These are phyloP conservation scores for Hemileia vastatrix DNA, from an alignment of 1,284 basidiomycete species.

Conservation along the genomic window DNA sequence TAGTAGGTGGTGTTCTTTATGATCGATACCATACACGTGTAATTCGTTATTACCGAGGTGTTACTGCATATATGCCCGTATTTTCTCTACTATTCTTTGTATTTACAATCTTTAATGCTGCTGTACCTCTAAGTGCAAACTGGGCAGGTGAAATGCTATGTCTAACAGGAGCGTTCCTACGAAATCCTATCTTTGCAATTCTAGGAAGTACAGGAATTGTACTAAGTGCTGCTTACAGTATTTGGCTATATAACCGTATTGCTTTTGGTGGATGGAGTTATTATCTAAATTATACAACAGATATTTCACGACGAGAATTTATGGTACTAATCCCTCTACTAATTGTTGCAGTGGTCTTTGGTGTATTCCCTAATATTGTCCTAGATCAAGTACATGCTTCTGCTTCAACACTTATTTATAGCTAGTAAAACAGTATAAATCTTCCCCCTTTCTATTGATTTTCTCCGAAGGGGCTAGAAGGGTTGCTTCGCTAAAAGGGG, in stretches of 20 bases:
- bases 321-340: conserved; percentile 40
- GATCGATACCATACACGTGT: conserved; percentile 43
- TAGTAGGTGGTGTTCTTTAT: conserved; percentile 43
- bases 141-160: conserved; percentile 43
- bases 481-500: background rate
- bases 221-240: conserved; percentile 32
- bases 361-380: conserved; percentile 44
- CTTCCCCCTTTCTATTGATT: too few relatives aligned
- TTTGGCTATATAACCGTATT: conserved; percentile 44
- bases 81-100: conserved; percentile 42
- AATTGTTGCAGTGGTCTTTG: conserved; percentile 36
- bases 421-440: conserved; percentile 6
- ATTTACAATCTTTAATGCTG: conserved; percentile 41
- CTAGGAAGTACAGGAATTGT: conserved; percentile 31
- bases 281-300: conserved; percentile 40
- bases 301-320: conserved; percentile 45
- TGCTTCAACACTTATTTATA: conserved; percentile 28
- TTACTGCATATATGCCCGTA: conserved; percentile 43
- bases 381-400: conserved; percentile 25
- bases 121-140: conserved; percentile 41
- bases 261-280: conserved; percentile 36
- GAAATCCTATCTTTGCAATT: conserved; percentile 36
- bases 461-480: too few relatives aligned
- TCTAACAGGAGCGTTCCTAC: conserved; percentile 39
- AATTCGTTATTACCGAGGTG: conserved; percentile 44